A percentile compares a stretch with the other conserved stretches of the same genome.
These are phyloP conservation scores for Pilatotrama ljubarskyi DNA, from an alignment of 768 basidiomycete genomes.

Conservation along the genomic window DNA sequence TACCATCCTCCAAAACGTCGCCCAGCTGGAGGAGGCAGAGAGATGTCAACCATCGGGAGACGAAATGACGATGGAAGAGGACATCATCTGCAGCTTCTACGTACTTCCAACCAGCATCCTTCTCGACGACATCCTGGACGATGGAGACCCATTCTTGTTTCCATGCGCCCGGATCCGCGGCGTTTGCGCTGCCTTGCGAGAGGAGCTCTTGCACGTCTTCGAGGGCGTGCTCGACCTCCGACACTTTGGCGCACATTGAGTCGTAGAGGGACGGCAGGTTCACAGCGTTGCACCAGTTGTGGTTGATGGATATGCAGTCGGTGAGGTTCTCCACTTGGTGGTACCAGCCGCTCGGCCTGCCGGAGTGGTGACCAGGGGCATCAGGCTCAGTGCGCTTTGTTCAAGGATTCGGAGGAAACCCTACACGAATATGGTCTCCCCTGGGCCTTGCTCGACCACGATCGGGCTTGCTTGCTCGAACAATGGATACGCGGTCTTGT, in stretches of 20 bases:
- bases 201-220: constrained; percentile 31
- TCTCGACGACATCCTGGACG: constrained; percentile 33
- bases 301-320: constrained; percentile 33
- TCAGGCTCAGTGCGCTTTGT: too few species aligned
- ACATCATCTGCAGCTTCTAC: background rate
- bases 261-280: constrained; percentile 30
- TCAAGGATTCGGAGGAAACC: too few species aligned
- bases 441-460: constrained; percentile 27
- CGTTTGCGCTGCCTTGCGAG: background rate
- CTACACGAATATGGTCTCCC: constrained; percentile 34
- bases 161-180: constrained; percentile 16
- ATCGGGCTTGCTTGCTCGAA: constrained; percentile 20
- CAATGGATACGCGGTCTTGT: constrained; percentile 16
- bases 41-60: too few species aligned
- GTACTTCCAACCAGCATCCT: constrained; percentile 35
- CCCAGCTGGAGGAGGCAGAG: constrained; percentile 23
- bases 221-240: constrained; percentile 30
- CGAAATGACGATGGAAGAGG: background rate
- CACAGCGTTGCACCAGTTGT: constrained; percentile 35
- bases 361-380: too few species aligned
- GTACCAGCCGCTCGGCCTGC: constrained; percentile 33
- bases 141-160: constrained; percentile 25
- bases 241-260: constrained; percentile 31
- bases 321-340: constrained; percentile 35
- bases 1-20: constrained; percentile 33